Evolutionary conservation across 805 yeast genomes (phyloP).

Genomic region (Danielozyma ontarioensis): DNA sequence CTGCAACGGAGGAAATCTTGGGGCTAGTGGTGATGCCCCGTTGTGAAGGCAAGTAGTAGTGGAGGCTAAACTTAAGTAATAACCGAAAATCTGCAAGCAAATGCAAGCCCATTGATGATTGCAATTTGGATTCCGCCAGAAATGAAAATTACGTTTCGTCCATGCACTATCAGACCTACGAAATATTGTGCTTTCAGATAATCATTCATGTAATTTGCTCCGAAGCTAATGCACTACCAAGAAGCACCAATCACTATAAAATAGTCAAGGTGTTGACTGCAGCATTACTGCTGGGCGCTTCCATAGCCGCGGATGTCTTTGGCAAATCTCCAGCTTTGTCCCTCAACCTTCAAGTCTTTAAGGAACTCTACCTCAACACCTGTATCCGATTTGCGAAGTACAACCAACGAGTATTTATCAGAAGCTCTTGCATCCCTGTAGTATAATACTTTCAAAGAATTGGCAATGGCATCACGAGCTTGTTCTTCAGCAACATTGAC

Average conservation of each 20-base stretch:
- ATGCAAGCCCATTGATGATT: no score
- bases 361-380: constrained; percentile 55
- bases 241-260: no score
- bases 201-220: no score
- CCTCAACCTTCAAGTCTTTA: constrained; percentile 60
- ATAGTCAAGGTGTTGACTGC: no score
- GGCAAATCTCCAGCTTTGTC: constrained; percentile 89
- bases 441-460: constrained; percentile 89
- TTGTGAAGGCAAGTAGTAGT: no score
- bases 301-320: constrained; percentile 88
- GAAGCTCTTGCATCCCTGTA: constrained; percentile 95
- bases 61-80: no score
- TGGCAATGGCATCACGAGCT: constrained; percentile 72
- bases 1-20: not conserved
- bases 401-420: constrained; percentile 78
- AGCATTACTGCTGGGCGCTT: constrained; percentile 49
- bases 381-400: constrained; percentile 47
- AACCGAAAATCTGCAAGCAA: no score
- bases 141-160: no score
- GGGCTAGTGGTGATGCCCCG: not conserved
- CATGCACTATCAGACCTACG: no score
- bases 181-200: no score
- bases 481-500: constrained; percentile 62
- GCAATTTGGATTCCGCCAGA: no score
- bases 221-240: no score